phyloP scores from a whole-genome alignment of 2,329 filamentous ascomycete genomes.

The Diaporthe nobilis region DNA sequence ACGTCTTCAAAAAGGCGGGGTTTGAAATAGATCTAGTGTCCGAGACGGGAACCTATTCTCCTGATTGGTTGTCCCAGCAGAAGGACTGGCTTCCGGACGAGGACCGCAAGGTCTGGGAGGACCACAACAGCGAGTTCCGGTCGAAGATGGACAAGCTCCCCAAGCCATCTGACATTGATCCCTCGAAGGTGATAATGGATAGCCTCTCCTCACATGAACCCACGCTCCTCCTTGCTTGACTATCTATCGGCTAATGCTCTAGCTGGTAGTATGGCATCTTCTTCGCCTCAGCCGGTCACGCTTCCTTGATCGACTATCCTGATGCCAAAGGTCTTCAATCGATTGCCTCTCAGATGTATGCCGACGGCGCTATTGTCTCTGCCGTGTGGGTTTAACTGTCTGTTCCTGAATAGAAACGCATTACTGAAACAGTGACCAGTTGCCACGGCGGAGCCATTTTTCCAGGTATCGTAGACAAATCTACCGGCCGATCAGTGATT shows the following conservation, averaged over 20 bases:
- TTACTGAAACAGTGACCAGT: not conserved
- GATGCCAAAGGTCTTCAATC: conserved; percentile 10
- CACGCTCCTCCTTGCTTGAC: too few species aligned
- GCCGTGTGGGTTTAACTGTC: not conserved
- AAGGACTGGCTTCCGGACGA: conserved; percentile 12
- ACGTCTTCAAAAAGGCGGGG: not conserved
- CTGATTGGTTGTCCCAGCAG: conserved; percentile 15
- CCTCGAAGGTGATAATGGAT: not conserved
- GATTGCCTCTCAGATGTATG: not conserved
- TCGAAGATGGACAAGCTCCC: conserved; percentile 7
- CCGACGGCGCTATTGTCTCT: conserved; percentile 1
- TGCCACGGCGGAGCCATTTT: conserved; percentile 6
- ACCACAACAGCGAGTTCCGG: conserved; percentile 4
- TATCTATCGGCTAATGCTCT: not conserved
- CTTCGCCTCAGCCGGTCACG: conserved; percentile 6
- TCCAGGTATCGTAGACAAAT: not conserved
- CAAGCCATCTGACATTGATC: conserved; percentile 2
- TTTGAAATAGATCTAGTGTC: not conserved
- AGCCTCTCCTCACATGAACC: rapidly evolving
- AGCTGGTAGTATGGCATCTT: conserved; percentile 7
- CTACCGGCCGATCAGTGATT: not conserved
- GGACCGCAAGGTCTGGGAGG: conserved; percentile 3
- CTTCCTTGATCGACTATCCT: conserved; percentile 2
- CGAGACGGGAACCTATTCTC: conserved; percentile 4
- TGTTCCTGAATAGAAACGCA: too few species aligned